These are phyloP conservation scores for Scedosporium dehoogii DNA, from an alignment of 2,329 filamentous ascomycete species.

Conservation along the genomic window DNA sequence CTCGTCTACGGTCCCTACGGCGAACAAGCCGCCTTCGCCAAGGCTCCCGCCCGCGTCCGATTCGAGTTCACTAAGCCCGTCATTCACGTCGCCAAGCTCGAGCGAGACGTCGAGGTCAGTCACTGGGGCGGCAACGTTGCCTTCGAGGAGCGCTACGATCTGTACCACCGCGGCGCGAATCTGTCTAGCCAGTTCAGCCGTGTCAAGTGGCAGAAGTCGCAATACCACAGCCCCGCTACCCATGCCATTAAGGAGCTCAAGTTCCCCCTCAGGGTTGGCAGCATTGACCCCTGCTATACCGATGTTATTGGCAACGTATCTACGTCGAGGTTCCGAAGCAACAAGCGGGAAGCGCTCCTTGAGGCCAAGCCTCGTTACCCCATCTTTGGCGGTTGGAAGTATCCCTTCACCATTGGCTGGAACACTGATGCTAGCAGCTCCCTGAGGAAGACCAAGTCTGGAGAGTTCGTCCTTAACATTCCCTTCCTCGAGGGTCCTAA, in stretches of 20 bases:
- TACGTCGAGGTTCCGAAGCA: slow-evolving; percentile 77
- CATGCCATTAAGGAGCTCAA: slow-evolving; percentile 73
- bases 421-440: slow-evolving; percentile 75
- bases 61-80: slow-evolving; percentile 96
- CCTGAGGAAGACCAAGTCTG: slow-evolving; percentile 54
- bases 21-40: slow-evolving; percentile 67
- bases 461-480: slow-evolving; percentile 77
- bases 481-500: slow-evolving; percentile 91
- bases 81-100: slow-evolving; percentile 65
- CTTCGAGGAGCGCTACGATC: slow-evolving; percentile 85
- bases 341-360: slow-evolving; percentile 67
- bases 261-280: slow-evolving; percentile 70
- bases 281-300: slow-evolving; percentile 82
- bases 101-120: slow-evolving; percentile 89
- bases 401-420: slow-evolving; percentile 95
- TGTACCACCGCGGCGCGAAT: slow-evolving; percentile 78
- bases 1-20: slow-evolving; percentile 87
- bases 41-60: slow-evolving; percentile 64
- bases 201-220: slow-evolving; percentile 62
- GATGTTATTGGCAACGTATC: slow-evolving; percentile 97
- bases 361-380: slow-evolving; percentile 92
- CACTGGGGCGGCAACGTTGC: slow-evolving; percentile 98
- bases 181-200: slow-evolving; percentile 64
- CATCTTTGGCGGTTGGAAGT: slow-evolving; percentile 97
- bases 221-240: slow-evolving; percentile 67